phyloP scores from a whole-genome alignment of 768 basidiomycete species.

The Pholiota molesta region DNA sequence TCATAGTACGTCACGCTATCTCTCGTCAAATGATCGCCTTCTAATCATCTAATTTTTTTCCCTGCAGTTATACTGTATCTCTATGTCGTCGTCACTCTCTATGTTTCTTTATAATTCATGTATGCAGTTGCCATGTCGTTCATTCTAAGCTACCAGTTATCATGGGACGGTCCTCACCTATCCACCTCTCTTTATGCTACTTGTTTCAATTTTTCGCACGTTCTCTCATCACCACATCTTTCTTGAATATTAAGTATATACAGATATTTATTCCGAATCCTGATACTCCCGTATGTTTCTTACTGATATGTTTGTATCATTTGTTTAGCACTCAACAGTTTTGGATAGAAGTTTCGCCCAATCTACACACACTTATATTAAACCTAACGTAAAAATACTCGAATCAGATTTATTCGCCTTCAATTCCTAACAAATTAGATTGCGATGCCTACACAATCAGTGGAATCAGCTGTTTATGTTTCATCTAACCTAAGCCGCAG shows the following conservation, averaged over 20 bases:
- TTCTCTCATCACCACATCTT: conserved; percentile 2
- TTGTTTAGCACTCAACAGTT: not conserved
- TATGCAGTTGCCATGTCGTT: conserved; percentile 16
- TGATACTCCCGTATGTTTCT: conserved; percentile 1
- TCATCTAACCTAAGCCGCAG: conserved; percentile 12
- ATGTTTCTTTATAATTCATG: conserved; percentile 26
- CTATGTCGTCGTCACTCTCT: conserved; percentile 12
- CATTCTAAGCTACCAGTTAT: conserved; percentile 5
- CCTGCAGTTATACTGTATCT: conserved; percentile 15
- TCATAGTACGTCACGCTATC: conserved; percentile 6
- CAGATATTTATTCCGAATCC: conserved; percentile 5
- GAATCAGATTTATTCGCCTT: not conserved
- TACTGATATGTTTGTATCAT: conserved; percentile 8
- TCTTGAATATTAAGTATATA: conserved; percentile 11
- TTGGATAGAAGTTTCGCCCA: not conserved
- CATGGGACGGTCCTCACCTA: conserved; percentile 2
- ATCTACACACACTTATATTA: not conserved
- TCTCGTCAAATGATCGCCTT: conserved; percentile 3
- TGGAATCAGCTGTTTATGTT: conserved; percentile 5
- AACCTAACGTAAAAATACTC: not conserved
- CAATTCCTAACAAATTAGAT: not conserved
- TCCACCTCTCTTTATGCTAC: not conserved
- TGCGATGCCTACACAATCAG: not conserved
- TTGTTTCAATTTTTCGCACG: not conserved
- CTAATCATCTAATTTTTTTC: conserved; percentile 1